Percentiles rank a stretch among this genome's conserved stretches.
Conservation (phyloP, 345 rosid species). For the Eucalyptus melliodora region DNA sequence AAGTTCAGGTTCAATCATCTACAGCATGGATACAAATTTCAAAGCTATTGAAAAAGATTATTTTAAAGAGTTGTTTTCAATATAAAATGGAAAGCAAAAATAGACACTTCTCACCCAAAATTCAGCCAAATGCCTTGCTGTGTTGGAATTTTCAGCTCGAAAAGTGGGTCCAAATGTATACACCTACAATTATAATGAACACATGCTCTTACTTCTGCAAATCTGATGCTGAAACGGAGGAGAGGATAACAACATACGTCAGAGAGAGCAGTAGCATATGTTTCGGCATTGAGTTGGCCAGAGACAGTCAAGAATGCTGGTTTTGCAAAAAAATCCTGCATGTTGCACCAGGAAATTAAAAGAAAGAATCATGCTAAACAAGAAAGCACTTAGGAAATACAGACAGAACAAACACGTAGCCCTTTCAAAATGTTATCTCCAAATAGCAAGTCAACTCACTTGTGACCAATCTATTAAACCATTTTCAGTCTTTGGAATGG, state of each 20-base stretch:
- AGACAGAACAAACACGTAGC: background rate
- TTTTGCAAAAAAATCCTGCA: constrained; percentile 91
- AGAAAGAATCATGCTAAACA: background rate
- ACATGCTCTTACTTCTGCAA: background rate
- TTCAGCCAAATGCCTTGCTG: constrained; percentile 93
- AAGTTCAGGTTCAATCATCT: constrained; percentile 99
- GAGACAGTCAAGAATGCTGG: constrained; percentile 97
- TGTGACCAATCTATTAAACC: constrained; percentile 91
- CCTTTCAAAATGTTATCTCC: background rate
- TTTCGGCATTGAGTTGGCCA: constrained; percentile 98
- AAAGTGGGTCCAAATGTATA: constrained; percentile 99
- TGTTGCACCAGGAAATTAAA: background rate
- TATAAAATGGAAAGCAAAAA: background rate
- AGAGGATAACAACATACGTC: constrained; percentile 38
- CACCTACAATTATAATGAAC: constrained; percentile 28
- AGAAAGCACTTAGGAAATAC: background rate
- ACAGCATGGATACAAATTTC: background rate
- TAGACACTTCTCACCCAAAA: constrained; percentile 58
- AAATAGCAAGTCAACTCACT: constrained; percentile 19
- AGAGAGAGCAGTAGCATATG: constrained; percentile 94
- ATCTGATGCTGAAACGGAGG: background rate
- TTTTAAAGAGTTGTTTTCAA: background rate
- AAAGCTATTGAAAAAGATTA: background rate
- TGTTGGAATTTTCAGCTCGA: constrained; percentile 95
- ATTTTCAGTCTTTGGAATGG: constrained; percentile 71